Evolutionary conservation across 352 stramenopile species (phyloP), one percentile per base, ranked within the genome.

Genomic region (Elongisporangium undulatum): DNA sequence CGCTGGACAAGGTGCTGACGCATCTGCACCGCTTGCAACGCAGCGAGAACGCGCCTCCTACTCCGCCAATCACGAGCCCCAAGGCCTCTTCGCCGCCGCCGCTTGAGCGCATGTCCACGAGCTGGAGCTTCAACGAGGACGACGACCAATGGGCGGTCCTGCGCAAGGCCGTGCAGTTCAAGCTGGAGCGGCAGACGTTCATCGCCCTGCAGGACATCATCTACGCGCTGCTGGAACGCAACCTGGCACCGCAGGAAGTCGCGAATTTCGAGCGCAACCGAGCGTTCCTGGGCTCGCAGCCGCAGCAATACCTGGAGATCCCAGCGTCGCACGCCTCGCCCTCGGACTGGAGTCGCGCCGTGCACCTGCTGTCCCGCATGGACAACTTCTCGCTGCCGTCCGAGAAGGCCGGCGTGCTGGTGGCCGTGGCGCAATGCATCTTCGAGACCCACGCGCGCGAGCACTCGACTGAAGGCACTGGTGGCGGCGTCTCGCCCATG

Each of bases 341-440:
- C 16, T 78, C 67, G 13, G 67, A 92, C 4, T 92, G 82, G 82
- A 71, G 75, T 29, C 72, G 67, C 0, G 78, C 77, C 9, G 69
- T 77, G 0, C 50, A 66, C 13, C 50, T 90, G 49, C 63, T 92
- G 19, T 74, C 85, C 50, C 75, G 68, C 3, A 79, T 92, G 67
- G 82, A 92, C 48, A 85, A 89, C 53, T 90, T 87, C 59, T 89
- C 79, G 41, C 59, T 92, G 24, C 82, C 82, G 1, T 85, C 69
- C 0, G 80, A 89, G 57, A 90, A 92, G 54, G 76, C 79, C 3
- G 70, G 71, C 15, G 77, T 89, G 19, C 63, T 92, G 1, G 68
- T 92, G 24, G 72, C 86, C 34, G 78, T 88, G 1, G 82, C 82
- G 21, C 82, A 80, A 29, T 89, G 79, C 55, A 88, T 92, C 48